Percentiles rank a stretch among this genome's conserved stretches.
Evolutionary conservation across 257 asterid species (phyloP).

Genomic region (Scutellaria baicalensis): DNA sequence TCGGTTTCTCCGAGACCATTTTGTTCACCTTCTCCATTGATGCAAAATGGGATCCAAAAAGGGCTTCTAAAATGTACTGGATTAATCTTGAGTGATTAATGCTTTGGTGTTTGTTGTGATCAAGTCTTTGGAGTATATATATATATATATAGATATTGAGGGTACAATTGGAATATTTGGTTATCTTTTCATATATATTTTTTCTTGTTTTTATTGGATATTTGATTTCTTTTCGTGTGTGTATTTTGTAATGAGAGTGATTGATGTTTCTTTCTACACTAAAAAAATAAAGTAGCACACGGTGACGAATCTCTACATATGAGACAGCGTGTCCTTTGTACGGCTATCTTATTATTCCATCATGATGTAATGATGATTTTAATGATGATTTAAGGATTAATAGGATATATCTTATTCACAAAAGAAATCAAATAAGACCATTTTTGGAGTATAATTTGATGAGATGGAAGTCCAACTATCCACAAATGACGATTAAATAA

Average conservation of each 20-base stretch:
- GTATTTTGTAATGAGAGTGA: conserved; percentile 19
- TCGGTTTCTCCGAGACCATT: conserved; percentile 64
- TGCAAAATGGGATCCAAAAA: background rate
- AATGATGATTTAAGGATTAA: conserved; percentile 1
- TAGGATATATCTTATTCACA: background rate
- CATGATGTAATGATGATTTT: conserved; percentile 6
- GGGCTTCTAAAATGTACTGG: background rate
- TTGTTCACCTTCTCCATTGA: conserved; percentile 56
- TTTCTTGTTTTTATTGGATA: background rate
- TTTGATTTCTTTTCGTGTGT: background rate
- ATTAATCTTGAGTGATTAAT: conserved; percentile 8
- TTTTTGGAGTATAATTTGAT: no score
- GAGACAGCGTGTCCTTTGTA: conserved; percentile 36
- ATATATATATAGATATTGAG: conserved; percentile 42
- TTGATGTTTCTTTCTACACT: conserved; percentile 16
- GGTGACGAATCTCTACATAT: conserved; percentile 68
- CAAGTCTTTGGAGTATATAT: conserved; percentile 22
- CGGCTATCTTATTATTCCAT: conserved; percentile 6
- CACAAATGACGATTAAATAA: no score
- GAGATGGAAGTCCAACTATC: no score
- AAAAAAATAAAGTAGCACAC: conserved; percentile 16
- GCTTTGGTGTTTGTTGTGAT: conserved; percentile 32
- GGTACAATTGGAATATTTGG: conserved; percentile 13
- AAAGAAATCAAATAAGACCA: no score
- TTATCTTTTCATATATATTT: background rate